Evolutionary conservation across 2,329 filamentous ascomycete genomes (phyloP).

Genomic region (Tolypocladium tropicale): DNA sequence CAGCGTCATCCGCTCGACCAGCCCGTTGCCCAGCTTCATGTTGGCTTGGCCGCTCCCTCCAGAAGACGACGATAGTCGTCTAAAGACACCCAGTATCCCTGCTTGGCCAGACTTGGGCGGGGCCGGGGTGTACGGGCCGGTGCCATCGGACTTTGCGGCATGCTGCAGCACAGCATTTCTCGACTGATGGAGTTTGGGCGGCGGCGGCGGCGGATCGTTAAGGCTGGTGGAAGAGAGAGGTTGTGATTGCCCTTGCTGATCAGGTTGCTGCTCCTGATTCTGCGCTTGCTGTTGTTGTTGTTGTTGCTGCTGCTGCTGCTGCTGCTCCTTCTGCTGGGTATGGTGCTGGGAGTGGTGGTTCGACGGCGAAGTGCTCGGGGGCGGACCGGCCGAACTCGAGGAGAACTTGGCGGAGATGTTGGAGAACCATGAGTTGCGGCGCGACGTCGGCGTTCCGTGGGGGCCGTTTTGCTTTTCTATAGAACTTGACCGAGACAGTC

Average conservation of each 20-base stretch:
- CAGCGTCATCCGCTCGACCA: slow-evolving; percentile 71
- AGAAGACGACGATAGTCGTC: slow-evolving; percentile 70
- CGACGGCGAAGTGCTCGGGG: slow-evolving; percentile 16
- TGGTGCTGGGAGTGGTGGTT: slow-evolving; percentile 6
- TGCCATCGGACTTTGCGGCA: slow-evolving; percentile 43
- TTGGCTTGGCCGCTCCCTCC: slow-evolving; percentile 23
- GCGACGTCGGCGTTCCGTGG: slow-evolving; percentile 28
- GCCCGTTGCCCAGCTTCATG: slow-evolving; percentile 40
- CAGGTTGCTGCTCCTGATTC: neutral
- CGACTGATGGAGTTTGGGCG: slow-evolving; percentile 37
- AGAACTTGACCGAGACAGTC: slow-evolving; percentile 23
- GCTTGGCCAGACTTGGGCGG: slow-evolving; percentile 59
- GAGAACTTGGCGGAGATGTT: slow-evolving; percentile 88
- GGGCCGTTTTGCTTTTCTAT: slow-evolving; percentile 19
- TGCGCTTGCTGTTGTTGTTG: slow-evolving; percentile 7
- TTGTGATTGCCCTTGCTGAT: slow-evolving; percentile 3
- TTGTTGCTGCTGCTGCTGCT: slow-evolving; percentile 7
- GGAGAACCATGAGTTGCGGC: slow-evolving; percentile 82
- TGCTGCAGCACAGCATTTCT: slow-evolving; percentile 52
- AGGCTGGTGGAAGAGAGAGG: slow-evolving; percentile 12
- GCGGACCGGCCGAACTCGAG: slow-evolving; percentile 38
- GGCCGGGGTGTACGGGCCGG: slow-evolving; percentile 61
- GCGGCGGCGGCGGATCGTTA: slow-evolving; percentile 33
- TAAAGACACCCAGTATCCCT: slow-evolving; percentile 72
- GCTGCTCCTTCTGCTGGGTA: slow-evolving; percentile 7